Conservation (phyloP, 2,329 filamentous ascomycete genomes). For the Curvularia verruculosa region DNA sequence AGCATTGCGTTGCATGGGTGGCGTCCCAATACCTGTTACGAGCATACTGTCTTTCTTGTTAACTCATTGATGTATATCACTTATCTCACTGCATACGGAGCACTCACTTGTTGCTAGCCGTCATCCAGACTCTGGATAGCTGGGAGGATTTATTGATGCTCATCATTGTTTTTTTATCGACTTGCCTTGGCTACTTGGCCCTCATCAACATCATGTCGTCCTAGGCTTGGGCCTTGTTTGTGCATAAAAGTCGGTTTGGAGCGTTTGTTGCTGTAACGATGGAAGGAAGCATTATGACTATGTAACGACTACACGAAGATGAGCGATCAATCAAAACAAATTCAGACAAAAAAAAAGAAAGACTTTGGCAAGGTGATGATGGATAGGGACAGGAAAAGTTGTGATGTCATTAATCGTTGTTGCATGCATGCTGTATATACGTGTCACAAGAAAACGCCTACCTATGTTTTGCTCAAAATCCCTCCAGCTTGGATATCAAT, state of each 20-base stretch:
- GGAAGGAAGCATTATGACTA: constrained; percentile 8
- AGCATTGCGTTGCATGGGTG: constrained; percentile 39
- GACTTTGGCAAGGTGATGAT: not conserved
- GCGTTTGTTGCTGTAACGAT: not conserved
- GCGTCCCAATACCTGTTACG: constrained; percentile 43
- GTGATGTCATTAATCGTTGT: not conserved
- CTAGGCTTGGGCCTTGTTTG: not conserved
- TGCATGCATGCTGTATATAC: not conserved
- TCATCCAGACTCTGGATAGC: not conserved
- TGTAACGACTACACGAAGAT: constrained; percentile 13
- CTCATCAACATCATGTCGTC: not conserved
- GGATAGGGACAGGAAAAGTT: not conserved
- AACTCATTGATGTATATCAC: constrained; percentile 3
- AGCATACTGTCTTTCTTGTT: constrained; percentile 3
- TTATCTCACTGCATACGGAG: not conserved
- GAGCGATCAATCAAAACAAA: not conserved
- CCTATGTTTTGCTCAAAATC: not conserved
- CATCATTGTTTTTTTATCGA: not conserved
- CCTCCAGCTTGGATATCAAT: not conserved
- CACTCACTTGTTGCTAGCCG: not conserved
- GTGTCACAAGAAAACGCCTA: not conserved
- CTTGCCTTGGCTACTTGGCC: not conserved
- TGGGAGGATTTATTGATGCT: constrained; percentile 1
- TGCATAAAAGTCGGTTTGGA: constrained; percentile 1
- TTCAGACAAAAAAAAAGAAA: not conserved